These are phyloP conservation scores for Annulohypoxylon moriforme DNA, from an alignment of 495 filamentous ascomycete genomes.

Conservation along the genomic window DNA sequence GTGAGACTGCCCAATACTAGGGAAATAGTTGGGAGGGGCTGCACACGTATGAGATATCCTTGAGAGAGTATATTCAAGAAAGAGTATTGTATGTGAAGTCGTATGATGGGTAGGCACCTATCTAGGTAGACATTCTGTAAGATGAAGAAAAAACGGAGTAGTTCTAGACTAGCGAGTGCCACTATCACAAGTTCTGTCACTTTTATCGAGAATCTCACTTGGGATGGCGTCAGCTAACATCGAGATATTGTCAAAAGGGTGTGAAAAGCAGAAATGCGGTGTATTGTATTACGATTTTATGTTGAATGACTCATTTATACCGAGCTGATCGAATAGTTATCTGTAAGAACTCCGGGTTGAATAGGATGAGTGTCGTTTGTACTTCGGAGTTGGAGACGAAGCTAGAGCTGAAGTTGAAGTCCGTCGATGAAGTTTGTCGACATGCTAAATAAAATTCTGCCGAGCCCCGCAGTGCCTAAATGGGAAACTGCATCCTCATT, in stretches of 20 bases:
- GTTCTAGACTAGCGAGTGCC: not conserved
- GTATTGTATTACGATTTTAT: not conserved
- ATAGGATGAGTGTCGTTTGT: not conserved
- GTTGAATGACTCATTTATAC: not conserved
- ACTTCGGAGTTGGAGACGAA: not conserved
- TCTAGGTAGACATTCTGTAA: not conserved
- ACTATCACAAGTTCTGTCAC: not conserved
- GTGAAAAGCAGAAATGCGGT: not conserved
- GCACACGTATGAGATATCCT: not conserved
- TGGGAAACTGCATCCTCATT: not conserved
- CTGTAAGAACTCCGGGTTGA: not conserved
- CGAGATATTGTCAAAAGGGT: not conserved
- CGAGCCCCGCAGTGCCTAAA: not conserved
- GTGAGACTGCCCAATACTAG: not conserved
- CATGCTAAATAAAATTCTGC: not conserved
- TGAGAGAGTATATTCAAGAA: not conserved
- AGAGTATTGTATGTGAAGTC: not conserved
- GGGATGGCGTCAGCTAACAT: constrained; percentile 27
- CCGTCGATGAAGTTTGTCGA: not conserved
- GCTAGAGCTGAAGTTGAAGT: not conserved
- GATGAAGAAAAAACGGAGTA: not conserved
- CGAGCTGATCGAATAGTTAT: not conserved
- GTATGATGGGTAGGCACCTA: not conserved
- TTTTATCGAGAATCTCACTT: not conserved
- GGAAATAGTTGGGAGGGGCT: not conserved